Evolutionary conservation across 805 yeast species (phyloP).

Genomic region (Kodamaea kakaduensis): DNA sequence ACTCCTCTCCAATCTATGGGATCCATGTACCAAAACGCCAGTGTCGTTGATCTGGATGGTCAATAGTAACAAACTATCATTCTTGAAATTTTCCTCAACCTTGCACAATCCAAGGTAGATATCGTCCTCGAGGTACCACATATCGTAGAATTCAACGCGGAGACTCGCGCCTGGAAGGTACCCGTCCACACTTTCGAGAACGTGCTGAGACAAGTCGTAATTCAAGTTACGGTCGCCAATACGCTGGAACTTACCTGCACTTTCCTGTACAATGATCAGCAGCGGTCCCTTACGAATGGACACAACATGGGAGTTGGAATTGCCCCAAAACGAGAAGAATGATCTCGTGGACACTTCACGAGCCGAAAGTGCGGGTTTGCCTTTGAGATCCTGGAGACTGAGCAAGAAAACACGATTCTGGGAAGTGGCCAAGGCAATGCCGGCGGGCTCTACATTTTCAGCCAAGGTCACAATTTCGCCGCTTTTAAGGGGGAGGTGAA

Average conservation of each 20-base stretch:
- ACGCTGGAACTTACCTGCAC: slow-evolving; percentile 32
- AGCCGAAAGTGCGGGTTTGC: slow-evolving; percentile 49
- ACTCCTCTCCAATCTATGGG: slow-evolving; percentile 43
- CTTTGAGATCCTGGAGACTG: slow-evolving; percentile 62
- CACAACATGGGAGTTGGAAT: slow-evolving; percentile 34
- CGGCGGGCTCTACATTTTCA: slow-evolving; percentile 67
- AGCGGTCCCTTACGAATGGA: slow-evolving; percentile 53
- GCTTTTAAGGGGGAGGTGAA: slow-evolving; percentile 36
- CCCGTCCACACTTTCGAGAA: slow-evolving; percentile 34
- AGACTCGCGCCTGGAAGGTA: slow-evolving; percentile 45
- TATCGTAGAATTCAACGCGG: slow-evolving; percentile 56
- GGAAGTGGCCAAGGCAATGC: slow-evolving; percentile 67
- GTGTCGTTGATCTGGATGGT: slow-evolving; percentile 50
- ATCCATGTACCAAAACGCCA: slow-evolving; percentile 55
- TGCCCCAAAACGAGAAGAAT: slow-evolving; percentile 10
- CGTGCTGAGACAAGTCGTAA: slow-evolving; percentile 22
- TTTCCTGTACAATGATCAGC: slow-evolving; percentile 22
- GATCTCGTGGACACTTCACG: slow-evolving; percentile 22
- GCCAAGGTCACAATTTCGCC: slow-evolving; percentile 58
- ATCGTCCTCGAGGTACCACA: slow-evolving; percentile 44
- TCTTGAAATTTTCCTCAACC: slow-evolving; percentile 15
- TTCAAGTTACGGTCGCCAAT: slow-evolving; percentile 17
- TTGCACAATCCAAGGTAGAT: slow-evolving; percentile 41
- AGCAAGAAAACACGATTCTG: slow-evolving; percentile 61
- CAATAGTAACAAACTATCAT: slow-evolving; percentile 42